phyloP scores from a whole-genome alignment of 257 asterid species.

The Nicotiana obtusifolia region DNA sequence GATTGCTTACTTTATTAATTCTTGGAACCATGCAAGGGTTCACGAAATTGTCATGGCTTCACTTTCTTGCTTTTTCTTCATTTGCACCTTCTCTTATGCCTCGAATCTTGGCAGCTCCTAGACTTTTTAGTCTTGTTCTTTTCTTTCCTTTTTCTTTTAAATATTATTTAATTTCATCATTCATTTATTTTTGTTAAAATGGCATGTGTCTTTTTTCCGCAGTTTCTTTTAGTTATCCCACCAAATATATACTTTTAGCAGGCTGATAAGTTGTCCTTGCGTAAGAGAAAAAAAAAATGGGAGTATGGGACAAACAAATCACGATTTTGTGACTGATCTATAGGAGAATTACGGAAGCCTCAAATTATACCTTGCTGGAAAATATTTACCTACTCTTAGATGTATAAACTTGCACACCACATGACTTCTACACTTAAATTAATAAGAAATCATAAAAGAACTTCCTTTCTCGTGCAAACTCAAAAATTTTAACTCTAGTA shows the following conservation, averaged over 20 bases:
- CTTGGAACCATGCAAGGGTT: neutral
- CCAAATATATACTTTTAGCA: too few relatives aligned
- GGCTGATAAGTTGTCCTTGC: neutral
- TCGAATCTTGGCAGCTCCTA: neutral
- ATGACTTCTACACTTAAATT: neutral
- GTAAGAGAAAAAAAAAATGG: neutral
- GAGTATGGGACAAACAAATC: neutral
- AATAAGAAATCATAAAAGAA: neutral
- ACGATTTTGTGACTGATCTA: neutral
- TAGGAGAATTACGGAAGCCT: neutral
- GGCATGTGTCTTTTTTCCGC: neutral
- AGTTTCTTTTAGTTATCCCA: neutral
- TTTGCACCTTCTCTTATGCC: neutral
- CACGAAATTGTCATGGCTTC: slow-evolving; percentile 4
- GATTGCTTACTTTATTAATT: neutral
- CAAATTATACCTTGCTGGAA: neutral
- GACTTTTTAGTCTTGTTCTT: neutral
- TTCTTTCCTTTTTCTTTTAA: neutral
- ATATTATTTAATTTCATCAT: neutral
- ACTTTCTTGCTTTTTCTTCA: neutral
- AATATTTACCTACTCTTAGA: neutral
- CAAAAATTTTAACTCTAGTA: too few relatives aligned
- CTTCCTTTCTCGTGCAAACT: neutral
- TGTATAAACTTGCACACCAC: neutral
- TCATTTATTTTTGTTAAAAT: neutral